Evolutionary conservation across 495 filamentous ascomycete genomes (phyloP).

Genomic region (Aspergillus asperescens): DNA sequence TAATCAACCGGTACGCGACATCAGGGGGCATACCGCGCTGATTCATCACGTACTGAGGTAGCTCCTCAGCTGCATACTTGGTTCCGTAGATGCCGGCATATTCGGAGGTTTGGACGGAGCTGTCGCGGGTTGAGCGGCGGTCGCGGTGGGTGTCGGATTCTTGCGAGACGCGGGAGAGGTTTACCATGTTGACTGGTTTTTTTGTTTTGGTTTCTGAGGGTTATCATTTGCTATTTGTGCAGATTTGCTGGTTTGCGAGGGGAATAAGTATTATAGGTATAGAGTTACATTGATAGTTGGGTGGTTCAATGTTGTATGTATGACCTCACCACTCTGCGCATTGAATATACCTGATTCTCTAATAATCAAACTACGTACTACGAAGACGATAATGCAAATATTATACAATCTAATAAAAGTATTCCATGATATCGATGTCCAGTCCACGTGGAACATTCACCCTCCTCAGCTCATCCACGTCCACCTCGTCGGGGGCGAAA

Average conservation of each 20-base stretch:
- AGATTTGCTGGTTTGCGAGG: no score
- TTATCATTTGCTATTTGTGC: no score
- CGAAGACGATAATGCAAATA: no score
- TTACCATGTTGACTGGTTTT: conserved; percentile 21
- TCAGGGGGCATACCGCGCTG: conserved; percentile 74
- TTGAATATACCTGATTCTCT: no score
- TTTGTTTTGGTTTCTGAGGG: no score
- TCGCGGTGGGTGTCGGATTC: conserved; percentile 6
- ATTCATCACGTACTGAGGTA: conserved; percentile 73
- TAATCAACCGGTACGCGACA: conserved; percentile 79
- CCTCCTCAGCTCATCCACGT: conserved; percentile 11
- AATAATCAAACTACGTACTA: no score
- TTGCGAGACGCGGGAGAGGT: conserved; percentile 14
- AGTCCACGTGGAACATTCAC: conserved; percentile 17
- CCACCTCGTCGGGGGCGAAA: conserved; percentile 12
- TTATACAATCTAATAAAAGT: neutral
- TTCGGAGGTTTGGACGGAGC: conserved; percentile 34
- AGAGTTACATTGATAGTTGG: no score
- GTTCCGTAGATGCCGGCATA: conserved; percentile 65
- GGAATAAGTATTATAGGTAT: no score
- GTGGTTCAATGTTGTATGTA: neutral
- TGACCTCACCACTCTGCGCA: conserved; percentile 1
- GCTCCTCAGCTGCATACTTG: conserved; percentile 62
- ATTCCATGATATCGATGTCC: conserved; percentile 18
- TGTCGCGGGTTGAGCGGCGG: conserved; percentile 6